phyloP scores from a whole-genome alignment of 768 basidiomycete genomes.

The Inosperma sp. region DNA sequence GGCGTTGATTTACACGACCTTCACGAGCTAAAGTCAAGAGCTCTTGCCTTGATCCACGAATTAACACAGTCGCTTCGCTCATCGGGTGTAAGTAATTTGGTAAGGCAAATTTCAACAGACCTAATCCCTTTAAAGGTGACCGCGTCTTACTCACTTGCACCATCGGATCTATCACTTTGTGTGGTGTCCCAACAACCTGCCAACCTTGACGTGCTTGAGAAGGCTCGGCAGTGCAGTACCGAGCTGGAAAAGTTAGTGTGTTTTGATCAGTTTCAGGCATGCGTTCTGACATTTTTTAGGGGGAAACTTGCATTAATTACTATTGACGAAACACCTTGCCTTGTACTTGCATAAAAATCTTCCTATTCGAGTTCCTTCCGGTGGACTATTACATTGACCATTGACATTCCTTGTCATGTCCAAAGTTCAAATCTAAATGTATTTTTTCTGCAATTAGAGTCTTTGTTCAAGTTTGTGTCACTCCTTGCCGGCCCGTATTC shows the following conservation, averaged over 20 bases:
- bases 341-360: conserved; percentile 5
- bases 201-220: conserved; percentile 42
- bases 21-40: conserved; percentile 57
- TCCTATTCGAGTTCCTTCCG: not conserved
- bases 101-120: conserved; percentile 1
- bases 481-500: too few species aligned
- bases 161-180: conserved; percentile 56
- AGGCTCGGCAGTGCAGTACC: conserved; percentile 28
- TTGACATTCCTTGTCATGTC: too few species aligned
- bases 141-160: conserved; percentile 59
- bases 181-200: conserved; percentile 47
- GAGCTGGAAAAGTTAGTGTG: conserved; percentile 17
- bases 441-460: too few species aligned
- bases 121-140: conserved; percentile 39
- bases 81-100: conserved; percentile 46
- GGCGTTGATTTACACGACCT: conserved; percentile 67
- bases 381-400: too few species aligned
- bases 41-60: conserved; percentile 60
- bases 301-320: conserved; percentile 3
- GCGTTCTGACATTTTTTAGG: not conserved
- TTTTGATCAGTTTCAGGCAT: not conserved
- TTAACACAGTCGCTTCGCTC: conserved; percentile 55
- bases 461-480: too few species aligned
- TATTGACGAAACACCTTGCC: conserved; percentile 8
- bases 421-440: too few species aligned